Conservation (phyloP, 2,329 filamentous ascomycete genomes). For the Fusarium pseudocircinatum region DNA sequence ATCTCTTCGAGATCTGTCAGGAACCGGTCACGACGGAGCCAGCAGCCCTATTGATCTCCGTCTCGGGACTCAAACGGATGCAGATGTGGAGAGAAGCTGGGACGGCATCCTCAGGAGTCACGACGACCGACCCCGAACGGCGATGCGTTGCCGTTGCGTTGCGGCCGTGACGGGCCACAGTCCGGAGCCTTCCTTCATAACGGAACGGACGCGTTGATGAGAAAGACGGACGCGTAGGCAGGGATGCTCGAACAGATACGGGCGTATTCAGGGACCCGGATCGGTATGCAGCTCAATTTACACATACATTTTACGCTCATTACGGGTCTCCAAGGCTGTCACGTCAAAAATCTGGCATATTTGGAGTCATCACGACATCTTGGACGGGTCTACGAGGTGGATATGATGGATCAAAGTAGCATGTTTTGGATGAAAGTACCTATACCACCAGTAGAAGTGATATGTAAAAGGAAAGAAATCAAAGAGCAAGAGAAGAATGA, state of each 20-base stretch:
- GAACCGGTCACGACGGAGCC: conserved; percentile 18
- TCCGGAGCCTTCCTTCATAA: conserved; percentile 8
- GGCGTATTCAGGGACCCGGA: neutral
- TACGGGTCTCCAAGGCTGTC: neutral
- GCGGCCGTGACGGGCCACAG: conserved; percentile 11
- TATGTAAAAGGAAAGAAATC: conserved; percentile 35
- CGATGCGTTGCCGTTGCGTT: conserved; percentile 4
- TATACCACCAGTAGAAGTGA: neutral
- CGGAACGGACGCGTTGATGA: conserved; percentile 26
- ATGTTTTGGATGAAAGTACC: neutral
- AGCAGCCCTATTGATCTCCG: conserved; percentile 20
- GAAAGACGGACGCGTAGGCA: neutral
- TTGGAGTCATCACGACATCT: neutral
- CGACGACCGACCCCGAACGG: conserved; percentile 6
- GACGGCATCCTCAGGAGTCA: conserved; percentile 8
- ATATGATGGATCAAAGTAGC: neutral
- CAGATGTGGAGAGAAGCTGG: conserved; percentile 27
- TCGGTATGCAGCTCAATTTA: neutral
- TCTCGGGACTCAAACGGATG: conserved; percentile 19
- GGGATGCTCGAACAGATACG: neutral
- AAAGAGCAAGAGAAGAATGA: conserved; percentile 24
- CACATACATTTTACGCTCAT: neutral
- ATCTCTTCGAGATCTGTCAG: conserved; percentile 27
- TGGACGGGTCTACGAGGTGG: neutral
- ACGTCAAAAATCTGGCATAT: neutral